Conservation (phyloP, 805 yeast species). For the Saccharomycopsis fermentans region DNA sequence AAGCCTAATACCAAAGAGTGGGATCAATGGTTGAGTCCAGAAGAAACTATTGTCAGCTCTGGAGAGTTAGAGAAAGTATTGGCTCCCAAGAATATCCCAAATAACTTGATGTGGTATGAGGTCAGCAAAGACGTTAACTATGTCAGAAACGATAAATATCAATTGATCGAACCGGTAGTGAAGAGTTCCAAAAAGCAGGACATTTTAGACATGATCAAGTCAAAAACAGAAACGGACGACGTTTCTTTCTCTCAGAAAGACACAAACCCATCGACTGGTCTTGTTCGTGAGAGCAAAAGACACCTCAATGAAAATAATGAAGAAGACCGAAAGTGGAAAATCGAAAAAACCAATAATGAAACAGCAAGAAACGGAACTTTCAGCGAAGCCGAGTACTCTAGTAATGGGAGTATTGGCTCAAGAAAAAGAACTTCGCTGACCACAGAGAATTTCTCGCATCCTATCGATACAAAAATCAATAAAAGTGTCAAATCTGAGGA, state of each 20-base stretch:
- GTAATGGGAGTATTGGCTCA: too few species aligned
- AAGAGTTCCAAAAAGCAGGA: not conserved
- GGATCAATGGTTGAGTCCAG: constrained; percentile 52
- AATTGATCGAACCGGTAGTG: constrained; percentile 24
- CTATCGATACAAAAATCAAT: not conserved
- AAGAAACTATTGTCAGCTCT: not conserved
- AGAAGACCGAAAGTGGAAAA: too few species aligned
- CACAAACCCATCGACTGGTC: too few species aligned
- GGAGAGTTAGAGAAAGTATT: constrained; percentile 30
- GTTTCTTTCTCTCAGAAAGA: too few species aligned
- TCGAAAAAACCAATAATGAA: too few species aligned
- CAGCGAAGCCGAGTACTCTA: too few species aligned
- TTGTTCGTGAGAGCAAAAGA: too few species aligned
- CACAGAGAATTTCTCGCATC: not conserved
- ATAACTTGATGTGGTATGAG: constrained; percentile 38
- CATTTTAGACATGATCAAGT: not conserved
- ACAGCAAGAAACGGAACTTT: too few species aligned
- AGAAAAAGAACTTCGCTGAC: too few species aligned
- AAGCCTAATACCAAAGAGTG: constrained; percentile 50
- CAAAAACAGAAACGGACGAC: not conserved
- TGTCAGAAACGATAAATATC: constrained; percentile 34
- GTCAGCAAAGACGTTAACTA: constrained; percentile 62
- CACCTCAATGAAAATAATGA: too few species aligned
- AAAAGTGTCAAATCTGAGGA: not conserved
- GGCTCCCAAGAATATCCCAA: constrained; percentile 17